A percentile compares a stretch with the other conserved stretches of the same genome.
These are phyloP conservation scores for Punica granatum DNA, from an alignment of 345 rosid genomes.

Conservation along the genomic window DNA sequence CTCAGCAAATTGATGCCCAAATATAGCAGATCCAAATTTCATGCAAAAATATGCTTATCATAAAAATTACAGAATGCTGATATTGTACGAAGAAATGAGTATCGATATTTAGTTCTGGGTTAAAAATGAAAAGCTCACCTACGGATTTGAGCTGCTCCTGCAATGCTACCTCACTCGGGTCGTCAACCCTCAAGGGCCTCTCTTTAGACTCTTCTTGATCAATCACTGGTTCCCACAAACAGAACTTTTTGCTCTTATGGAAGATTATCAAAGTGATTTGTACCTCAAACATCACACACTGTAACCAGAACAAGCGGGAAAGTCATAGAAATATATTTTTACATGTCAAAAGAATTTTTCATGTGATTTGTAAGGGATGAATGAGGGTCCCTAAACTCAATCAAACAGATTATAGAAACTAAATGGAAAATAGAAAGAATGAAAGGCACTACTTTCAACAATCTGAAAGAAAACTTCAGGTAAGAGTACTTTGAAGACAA, in stretches of 20 bases:
- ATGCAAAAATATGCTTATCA: background rate
- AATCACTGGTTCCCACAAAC: slow-evolving; percentile 23
- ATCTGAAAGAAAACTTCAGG: background rate
- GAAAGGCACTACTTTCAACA: background rate
- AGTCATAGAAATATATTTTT: too few relatives aligned
- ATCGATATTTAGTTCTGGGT: background rate
- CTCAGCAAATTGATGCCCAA: background rate
- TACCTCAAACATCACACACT: too few relatives aligned
- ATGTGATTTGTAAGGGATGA: too few relatives aligned
- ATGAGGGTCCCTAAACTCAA: too few relatives aligned
- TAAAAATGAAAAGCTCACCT: slow-evolving; percentile 31
- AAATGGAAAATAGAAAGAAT: background rate
- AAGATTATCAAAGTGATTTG: background rate
- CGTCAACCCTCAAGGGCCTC: slow-evolving; percentile 43
- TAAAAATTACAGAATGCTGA: background rate
- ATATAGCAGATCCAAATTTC: background rate
- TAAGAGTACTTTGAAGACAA: background rate
- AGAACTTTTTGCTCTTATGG: background rate
- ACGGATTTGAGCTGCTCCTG: slow-evolving; percentile 33
- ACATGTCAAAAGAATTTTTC: too few relatives aligned
- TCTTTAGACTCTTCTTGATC: slow-evolving; percentile 17
- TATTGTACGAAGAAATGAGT: background rate
- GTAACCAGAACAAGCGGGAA: too few relatives aligned
- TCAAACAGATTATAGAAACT: too few relatives aligned
- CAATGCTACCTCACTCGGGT: slow-evolving; percentile 33